These are phyloP conservation scores for Ophidiomyces ophidiicola DNA, from an alignment of 2,329 filamentous ascomycete species.

Conservation along the genomic window DNA sequence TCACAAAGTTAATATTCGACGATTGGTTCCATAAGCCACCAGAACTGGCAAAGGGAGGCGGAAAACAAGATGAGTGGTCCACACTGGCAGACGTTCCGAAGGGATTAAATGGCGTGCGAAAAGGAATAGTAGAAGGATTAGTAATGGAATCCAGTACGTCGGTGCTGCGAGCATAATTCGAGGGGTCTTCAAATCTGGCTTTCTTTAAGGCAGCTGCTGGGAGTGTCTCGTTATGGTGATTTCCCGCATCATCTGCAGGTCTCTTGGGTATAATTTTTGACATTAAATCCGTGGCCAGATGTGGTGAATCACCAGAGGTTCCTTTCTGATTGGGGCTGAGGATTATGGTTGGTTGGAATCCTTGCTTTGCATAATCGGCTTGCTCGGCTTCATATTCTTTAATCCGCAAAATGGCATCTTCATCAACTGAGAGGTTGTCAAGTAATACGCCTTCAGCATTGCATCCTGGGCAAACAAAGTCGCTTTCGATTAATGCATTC, in stretches of 20 bases:
- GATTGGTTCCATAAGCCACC: slow-evolving; percentile 34
- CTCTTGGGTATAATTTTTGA: slow-evolving; percentile 57
- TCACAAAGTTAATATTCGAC: slow-evolving; percentile 32
- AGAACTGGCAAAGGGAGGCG: slow-evolving; percentile 23
- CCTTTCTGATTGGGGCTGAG: neutral
- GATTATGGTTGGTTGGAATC: slow-evolving; percentile 16
- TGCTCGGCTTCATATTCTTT: slow-evolving; percentile 55
- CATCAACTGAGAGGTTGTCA: slow-evolving; percentile 76
- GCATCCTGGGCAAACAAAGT: slow-evolving; percentile 90
- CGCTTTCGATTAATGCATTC: slow-evolving; percentile 95
- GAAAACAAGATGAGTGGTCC: slow-evolving; percentile 25
- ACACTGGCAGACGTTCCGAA: slow-evolving; percentile 25
- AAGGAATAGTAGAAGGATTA: slow-evolving; percentile 16
- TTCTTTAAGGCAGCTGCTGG: slow-evolving; percentile 29
- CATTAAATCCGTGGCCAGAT: slow-evolving; percentile 23
- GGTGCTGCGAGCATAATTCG: neutral
- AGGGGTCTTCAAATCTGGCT: slow-evolving; percentile 33
- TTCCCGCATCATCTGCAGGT: slow-evolving; percentile 56
- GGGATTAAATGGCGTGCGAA: slow-evolving; percentile 27
- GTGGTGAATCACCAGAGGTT: slow-evolving; percentile 14
- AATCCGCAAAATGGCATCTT: slow-evolving; percentile 65
- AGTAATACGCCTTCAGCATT: slow-evolving; percentile 81
- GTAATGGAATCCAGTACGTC: slow-evolving; percentile 14
- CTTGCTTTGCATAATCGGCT: slow-evolving; percentile 33
- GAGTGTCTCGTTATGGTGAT: slow-evolving; percentile 46